phyloP scores from a whole-genome alignment of 352 stramenopile species.

The Phytophthora chlamydospora region DNA sequence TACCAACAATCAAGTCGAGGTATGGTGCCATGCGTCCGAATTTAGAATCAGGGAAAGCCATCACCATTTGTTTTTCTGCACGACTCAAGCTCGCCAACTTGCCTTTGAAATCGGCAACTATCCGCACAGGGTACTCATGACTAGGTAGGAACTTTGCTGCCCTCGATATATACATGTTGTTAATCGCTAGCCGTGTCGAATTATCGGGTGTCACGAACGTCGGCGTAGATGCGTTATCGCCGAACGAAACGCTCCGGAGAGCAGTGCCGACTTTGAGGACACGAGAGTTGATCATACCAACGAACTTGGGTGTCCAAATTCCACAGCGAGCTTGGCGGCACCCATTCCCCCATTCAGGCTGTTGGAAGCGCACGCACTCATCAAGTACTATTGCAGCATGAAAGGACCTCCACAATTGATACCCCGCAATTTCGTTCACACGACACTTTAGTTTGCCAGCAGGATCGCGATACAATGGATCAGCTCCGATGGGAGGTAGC shows the following conservation, averaged over 20 bases:
- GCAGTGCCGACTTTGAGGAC: background rate
- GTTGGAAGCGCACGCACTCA: constrained; percentile 1
- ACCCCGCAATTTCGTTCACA: background rate
- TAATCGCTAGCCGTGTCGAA: constrained; percentile 1
- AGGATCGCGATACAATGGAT: constrained; percentile 4
- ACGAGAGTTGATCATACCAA: constrained; percentile 3
- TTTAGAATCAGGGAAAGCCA: constrained; percentile 6
- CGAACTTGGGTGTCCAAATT: constrained; percentile 3
- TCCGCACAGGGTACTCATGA: constrained; percentile 5
- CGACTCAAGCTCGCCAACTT: background rate
- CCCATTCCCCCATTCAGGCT: constrained; percentile 6
- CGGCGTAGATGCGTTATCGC: background rate
- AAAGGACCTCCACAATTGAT: constrained; percentile 2
- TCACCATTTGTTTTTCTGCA: background rate
- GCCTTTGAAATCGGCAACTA: constrained; percentile 9
- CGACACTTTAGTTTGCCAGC: background rate
- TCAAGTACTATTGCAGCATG: background rate
- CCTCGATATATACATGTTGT: constrained; percentile 4
- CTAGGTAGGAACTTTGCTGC: background rate
- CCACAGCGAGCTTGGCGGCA: background rate
- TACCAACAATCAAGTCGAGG: constrained; percentile 3
- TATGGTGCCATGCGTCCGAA: constrained; percentile 8
- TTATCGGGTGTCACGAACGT: constrained; percentile 15
- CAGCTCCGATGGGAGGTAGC: constrained; percentile 2
- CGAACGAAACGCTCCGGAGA: background rate